Evolutionary conservation across 371 early-diverging fungal species (phyloP).

Genomic region (Apophysomyces variabilis): DNA sequence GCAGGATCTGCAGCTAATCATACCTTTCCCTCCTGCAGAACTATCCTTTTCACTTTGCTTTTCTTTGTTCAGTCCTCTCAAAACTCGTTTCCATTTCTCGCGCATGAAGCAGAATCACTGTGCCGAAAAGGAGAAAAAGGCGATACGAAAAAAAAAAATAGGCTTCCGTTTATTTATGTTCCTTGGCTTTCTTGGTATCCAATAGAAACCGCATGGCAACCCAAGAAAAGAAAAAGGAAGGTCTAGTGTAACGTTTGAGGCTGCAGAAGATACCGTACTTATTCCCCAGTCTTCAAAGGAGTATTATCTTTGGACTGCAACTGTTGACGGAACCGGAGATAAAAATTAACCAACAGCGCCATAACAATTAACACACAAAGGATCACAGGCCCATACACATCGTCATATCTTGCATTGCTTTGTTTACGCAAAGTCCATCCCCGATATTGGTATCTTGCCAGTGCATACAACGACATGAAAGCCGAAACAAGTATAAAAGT

Average conservation of each 20-base stretch:
- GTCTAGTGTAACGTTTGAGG: not conserved
- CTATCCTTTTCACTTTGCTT: no score
- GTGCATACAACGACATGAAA: slow-evolving; percentile 58
- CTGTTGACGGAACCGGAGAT: slow-evolving; percentile 23
- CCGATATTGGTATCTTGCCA: slow-evolving; percentile 92
- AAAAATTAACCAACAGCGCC: slow-evolving; percentile 42
- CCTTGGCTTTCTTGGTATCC: not conserved
- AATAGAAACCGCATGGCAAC: not conserved
- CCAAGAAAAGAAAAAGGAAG: not conserved
- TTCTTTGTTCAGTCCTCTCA: no score
- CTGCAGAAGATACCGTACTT: no score
- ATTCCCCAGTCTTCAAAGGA: no score
- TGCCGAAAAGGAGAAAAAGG: not conserved
- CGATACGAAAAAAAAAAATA: no score
- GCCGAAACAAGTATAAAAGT: slow-evolving; percentile 78
- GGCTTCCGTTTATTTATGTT: not conserved
- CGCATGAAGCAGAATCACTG: no score
- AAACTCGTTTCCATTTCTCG: not conserved
- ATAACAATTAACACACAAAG: slow-evolving; percentile 85
- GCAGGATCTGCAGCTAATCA: not conserved
- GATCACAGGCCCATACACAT: slow-evolving; percentile 79
- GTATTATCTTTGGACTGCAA: no score
- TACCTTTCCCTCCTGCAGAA: slow-evolving; percentile 1
- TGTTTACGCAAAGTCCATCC: slow-evolving; percentile 56
- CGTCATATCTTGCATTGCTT: slow-evolving; percentile 58